Evolutionary conservation across 768 basidiomycete species (phyloP).

Genomic region (Boletus huronensis): DNA sequence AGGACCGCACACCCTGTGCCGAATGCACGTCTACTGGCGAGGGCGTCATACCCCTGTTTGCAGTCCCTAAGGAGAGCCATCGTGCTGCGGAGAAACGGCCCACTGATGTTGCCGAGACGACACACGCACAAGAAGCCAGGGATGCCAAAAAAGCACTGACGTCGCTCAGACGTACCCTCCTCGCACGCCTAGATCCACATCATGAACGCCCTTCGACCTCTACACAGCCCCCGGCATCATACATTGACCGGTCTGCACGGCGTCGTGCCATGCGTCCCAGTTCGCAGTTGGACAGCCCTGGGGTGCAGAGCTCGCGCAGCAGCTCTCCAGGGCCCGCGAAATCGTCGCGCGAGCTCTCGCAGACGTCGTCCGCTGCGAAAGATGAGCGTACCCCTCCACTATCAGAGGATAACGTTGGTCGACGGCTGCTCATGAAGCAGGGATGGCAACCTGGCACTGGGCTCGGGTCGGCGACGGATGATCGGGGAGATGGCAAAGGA

Average conservation of each 20-base stretch:
- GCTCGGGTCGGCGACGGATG: constrained; percentile 25
- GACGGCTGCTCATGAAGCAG: constrained; percentile 64
- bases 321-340: constrained; percentile 16
- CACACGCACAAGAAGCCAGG: constrained; percentile 26
- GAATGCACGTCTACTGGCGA: constrained; percentile 52
- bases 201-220: constrained; percentile 10
- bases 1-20: constrained; percentile 54
- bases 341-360: constrained; percentile 15
- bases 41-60: constrained; percentile 58
- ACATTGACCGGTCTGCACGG: constrained; percentile 69
- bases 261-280: constrained; percentile 57
- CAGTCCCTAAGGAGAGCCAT: constrained; percentile 15
- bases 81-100: constrained; percentile 23
- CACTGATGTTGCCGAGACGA: constrained; percentile 9
- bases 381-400: constrained; percentile 40
- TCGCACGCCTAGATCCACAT: constrained; percentile 45
- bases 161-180: constrained; percentile 59
- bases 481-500: background rate
- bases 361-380: constrained; percentile 16
- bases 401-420: constrained; percentile 59
- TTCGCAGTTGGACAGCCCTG: constrained; percentile 52
- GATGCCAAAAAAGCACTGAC: constrained; percentile 65
- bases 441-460: constrained; percentile 69
- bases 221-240: constrained; percentile 27
- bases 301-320: constrained; percentile 33